Evolutionary conservation across 1,139 yeast species (phyloP).

Genomic region (Saccharomyces pastorianus): DNA sequence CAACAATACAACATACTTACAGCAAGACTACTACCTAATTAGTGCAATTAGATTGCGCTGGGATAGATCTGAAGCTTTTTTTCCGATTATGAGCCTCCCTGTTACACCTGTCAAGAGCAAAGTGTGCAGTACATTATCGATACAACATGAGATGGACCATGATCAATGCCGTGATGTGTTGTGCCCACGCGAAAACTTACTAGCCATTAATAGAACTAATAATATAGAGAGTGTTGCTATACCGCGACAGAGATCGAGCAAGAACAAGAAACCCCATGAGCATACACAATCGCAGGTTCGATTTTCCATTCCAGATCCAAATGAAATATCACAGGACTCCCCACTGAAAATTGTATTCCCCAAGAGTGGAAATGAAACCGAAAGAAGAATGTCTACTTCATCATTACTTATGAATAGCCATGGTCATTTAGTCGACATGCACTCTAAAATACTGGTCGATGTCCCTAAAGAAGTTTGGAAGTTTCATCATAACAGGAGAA

Average conservation of each 20-base stretch:
- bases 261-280: not conserved
- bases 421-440: slow-evolving; percentile 26
- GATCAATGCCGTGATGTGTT: not conserved
- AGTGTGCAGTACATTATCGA: not conserved
- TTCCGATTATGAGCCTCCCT: not conserved
- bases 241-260: not conserved
- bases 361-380: slow-evolving; percentile 7
- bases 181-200: not conserved
- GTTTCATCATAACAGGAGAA: slow-evolving; percentile 12
- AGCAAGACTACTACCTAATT: not conserved
- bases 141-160: not conserved
- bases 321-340: slow-evolving; percentile 4
- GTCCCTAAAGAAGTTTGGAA: slow-evolving; percentile 29
- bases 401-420: slow-evolving; percentile 3
- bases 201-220: not conserved
- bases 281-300: slow-evolving; percentile 12
- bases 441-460: slow-evolving; percentile 26
- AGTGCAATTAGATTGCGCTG: not conserved
- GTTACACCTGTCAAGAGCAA: not conserved
- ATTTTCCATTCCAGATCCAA: slow-evolving; percentile 13
- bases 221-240: not conserved
- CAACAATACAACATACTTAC: not conserved
- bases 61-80: not conserved
- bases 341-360: slow-evolving; percentile 17
- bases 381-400: not conserved